Percentiles rank a stretch among this genome's conserved stretches.
These are phyloP conservation scores for Lagenidium sp. DNA, from an alignment of 352 stramenopile genomes.

Conservation along the genomic window DNA sequence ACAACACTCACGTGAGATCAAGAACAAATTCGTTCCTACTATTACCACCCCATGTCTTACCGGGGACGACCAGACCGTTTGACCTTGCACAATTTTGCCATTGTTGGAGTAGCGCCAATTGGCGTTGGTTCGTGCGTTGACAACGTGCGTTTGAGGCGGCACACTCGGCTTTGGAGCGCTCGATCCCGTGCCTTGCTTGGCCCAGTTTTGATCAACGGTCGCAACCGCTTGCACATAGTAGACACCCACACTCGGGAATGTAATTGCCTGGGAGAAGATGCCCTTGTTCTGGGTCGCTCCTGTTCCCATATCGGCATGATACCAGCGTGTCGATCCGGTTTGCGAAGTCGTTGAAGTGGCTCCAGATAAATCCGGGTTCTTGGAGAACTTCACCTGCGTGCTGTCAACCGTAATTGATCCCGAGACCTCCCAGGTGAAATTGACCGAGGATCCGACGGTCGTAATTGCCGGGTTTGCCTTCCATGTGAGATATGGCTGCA, in stretches of 20 bases:
- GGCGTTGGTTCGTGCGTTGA: slow-evolving; percentile 60
- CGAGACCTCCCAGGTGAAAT: slow-evolving; percentile 46
- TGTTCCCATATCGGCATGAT: slow-evolving; percentile 37
- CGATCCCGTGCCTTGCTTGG: slow-evolving; percentile 27
- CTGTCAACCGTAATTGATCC: slow-evolving; percentile 50
- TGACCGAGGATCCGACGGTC: slow-evolving; percentile 4
- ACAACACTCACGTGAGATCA: no score
- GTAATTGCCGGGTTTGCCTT: slow-evolving; percentile 15
- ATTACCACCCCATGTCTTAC: no score
- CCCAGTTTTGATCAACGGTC: slow-evolving; percentile 62
- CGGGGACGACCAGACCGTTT: slow-evolving; percentile 33
- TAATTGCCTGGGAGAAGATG: slow-evolving; percentile 25
- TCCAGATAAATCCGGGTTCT: slow-evolving; percentile 15
- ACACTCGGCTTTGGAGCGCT: slow-evolving; percentile 29
- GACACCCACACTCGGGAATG: slow-evolving; percentile 26
- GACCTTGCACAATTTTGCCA: slow-evolving; percentile 34
- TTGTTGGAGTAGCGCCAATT: slow-evolving; percentile 54
- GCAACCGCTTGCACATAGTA: slow-evolving; percentile 53
- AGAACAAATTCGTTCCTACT: no score
- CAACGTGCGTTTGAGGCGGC: slow-evolving; percentile 57
- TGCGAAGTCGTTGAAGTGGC: slow-evolving; percentile 20
- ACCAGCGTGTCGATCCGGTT: slow-evolving; percentile 49
- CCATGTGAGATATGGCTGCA: slow-evolving; percentile 89
- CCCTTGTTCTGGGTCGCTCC: slow-evolving; percentile 32
- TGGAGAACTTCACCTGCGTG: slow-evolving; percentile 42